phyloP scores from a whole-genome alignment of 108 stramenopile species.

The Nannochloropsis granulata region DNA sequence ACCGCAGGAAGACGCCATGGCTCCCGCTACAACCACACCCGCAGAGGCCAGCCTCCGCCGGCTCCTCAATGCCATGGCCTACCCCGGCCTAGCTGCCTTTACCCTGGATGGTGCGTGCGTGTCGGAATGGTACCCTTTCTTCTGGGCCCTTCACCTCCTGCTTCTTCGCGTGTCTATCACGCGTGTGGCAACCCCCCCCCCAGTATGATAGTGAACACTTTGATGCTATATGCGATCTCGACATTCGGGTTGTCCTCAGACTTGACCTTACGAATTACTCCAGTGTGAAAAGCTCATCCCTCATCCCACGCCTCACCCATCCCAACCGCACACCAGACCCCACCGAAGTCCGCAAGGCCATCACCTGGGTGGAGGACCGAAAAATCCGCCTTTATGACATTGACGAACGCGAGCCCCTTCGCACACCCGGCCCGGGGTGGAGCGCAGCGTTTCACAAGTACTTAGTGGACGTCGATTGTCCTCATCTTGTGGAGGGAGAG shows the following conservation, averaged over 20 bases:
- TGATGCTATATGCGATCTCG: too few relatives aligned
- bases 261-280: too few relatives aligned
- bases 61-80: not conserved
- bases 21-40: not conserved
- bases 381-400: not conserved
- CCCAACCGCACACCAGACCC: not conserved
- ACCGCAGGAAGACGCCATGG: not conserved
- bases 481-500: not conserved
- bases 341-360: not conserved
- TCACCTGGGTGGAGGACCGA: not conserved
- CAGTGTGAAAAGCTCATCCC: too few relatives aligned
- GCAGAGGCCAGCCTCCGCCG: not conserved
- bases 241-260: too few relatives aligned
- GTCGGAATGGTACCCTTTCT: not conserved
- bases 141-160: too few relatives aligned
- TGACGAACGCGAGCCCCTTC: not conserved
- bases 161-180: too few relatives aligned
- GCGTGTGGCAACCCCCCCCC: too few relatives aligned
- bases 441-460: not conserved
- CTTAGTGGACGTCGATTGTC: not conserved
- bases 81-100: not conserved
- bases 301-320: too few relatives aligned
- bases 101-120: not conserved
- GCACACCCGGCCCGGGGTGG: not conserved
- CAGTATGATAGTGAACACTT: too few relatives aligned